These are phyloP conservation scores for Backusella parvicylindrica DNA, from an alignment of 192 early-diverging fungal species.

Conservation along the genomic window DNA sequence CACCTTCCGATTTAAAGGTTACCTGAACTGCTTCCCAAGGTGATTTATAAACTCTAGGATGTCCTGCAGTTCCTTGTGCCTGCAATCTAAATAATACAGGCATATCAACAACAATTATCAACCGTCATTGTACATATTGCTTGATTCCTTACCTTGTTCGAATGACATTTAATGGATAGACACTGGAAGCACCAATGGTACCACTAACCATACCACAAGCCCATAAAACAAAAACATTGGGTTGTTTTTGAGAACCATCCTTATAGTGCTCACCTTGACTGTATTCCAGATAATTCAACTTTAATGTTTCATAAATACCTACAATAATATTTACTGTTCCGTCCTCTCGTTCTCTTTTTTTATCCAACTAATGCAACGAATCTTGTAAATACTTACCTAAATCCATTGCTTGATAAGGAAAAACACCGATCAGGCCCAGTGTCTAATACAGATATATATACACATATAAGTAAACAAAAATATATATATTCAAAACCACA, in stretches of 20 bases:
- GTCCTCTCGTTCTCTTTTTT: not conserved
- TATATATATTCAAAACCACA: too few relatives aligned
- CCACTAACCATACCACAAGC: constrained; percentile 63
- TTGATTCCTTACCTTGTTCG: constrained; percentile 56
- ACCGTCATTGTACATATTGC: not conserved
- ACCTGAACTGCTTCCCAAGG: constrained; percentile 56
- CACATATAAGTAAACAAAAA: not conserved
- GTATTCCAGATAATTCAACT: constrained; percentile 48
- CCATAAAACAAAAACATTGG: constrained; percentile 47
- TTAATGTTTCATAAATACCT: constrained; percentile 70
- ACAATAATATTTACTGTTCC: constrained; percentile 11
- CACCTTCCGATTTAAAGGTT: constrained; percentile 55
- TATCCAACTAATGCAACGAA: not conserved
- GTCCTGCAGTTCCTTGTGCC: constrained; percentile 72
- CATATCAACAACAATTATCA: not conserved
- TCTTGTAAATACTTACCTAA: not conserved
- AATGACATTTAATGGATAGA: constrained; percentile 67
- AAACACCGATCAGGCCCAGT: constrained; percentile 58
- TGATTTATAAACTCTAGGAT: constrained; percentile 61
- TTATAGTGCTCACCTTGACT: constrained; percentile 31
- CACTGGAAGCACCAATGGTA: constrained; percentile 56
- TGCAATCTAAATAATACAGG: constrained; percentile 53
- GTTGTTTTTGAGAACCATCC: constrained; percentile 31
- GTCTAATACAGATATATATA: constrained; percentile 11
- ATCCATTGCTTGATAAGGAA: constrained; percentile 76